These are phyloP conservation scores for Mariannaea elegans DNA, from an alignment of 2,329 filamentous ascomycete species.

Conservation along the genomic window DNA sequence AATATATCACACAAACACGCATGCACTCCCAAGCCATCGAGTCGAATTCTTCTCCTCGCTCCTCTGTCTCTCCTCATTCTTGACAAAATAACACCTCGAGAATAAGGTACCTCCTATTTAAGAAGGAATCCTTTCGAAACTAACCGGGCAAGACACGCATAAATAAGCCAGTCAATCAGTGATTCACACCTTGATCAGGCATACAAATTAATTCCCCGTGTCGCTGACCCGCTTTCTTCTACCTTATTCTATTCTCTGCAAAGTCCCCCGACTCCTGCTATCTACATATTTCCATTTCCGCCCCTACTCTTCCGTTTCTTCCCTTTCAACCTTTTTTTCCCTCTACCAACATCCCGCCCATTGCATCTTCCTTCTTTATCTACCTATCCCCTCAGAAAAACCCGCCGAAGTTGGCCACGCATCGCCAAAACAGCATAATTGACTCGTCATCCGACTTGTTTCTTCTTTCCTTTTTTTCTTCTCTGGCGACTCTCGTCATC, in stretches of 20 bases:
- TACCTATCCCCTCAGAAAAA: conserved; percentile 8
- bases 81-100: neutral
- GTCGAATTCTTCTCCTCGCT: neutral
- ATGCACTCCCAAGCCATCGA: neutral
- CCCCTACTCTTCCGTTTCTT: conserved; percentile 19
- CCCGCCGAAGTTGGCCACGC: neutral
- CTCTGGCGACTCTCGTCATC: neutral
- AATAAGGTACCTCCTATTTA: no score
- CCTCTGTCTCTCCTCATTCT: neutral
- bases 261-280: neutral
- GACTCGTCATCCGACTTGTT: neutral
- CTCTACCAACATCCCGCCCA: conserved; percentile 9
- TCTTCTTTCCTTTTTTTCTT: neutral
- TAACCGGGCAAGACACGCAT: neutral
- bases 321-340: conserved; percentile 16
- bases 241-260: conserved; percentile 9
- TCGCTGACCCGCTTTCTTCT: conserved; percentile 34
- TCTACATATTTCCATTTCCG: conserved; percentile 19
- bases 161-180: neutral
- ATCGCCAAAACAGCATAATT: neutral
- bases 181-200: neutral
- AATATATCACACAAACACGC: neutral
- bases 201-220: conserved; percentile 22
- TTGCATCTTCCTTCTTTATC: conserved; percentile 1
- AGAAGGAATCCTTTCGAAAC: neutral